Percentiles rank a stretch among this genome's conserved stretches.
Evolutionary conservation across 129 eudicot genomes (phyloP).

Genomic region (Escallonia herrerae): DNA sequence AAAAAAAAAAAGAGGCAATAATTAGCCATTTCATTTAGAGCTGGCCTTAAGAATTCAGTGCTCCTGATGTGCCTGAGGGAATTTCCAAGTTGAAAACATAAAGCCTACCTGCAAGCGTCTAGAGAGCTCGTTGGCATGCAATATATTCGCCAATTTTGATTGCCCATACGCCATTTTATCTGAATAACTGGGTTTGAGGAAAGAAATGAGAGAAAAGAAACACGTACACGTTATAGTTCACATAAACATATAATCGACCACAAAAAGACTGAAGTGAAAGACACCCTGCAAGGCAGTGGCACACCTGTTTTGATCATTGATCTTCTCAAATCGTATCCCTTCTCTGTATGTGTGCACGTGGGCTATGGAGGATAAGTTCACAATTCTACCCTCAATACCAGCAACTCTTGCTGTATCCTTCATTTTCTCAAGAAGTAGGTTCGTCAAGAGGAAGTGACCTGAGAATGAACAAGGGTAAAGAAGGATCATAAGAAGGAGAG

Average conservation of each 20-base stretch:
- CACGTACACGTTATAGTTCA: neutral
- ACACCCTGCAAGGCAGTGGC: neutral
- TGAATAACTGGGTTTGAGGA: slow-evolving; percentile 46
- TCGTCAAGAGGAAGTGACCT: slow-evolving; percentile 83
- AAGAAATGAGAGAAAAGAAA: neutral
- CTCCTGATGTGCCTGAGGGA: neutral
- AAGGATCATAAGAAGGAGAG: no score
- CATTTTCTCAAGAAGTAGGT: slow-evolving; percentile 74
- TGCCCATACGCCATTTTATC: slow-evolving; percentile 94
- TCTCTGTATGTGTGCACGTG: slow-evolving; percentile 46
- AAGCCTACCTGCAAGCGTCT: slow-evolving; percentile 52
- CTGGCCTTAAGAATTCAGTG: no score
- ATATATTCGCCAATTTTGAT: slow-evolving; percentile 75
- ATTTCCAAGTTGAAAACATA: neutral
- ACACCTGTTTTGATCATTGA: slow-evolving; percentile 67
- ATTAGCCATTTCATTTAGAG: no score
- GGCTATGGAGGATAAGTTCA: slow-evolving; percentile 70
- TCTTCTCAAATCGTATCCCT: slow-evolving; percentile 57
- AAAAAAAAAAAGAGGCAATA: no score
- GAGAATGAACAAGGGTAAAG: neutral
- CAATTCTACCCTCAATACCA: slow-evolving; percentile 70
- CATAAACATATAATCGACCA: neutral
- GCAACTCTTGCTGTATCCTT: slow-evolving; percentile 55
- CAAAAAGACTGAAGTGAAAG: no score
- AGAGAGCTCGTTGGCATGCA: slow-evolving; percentile 86